Base-by-base conservation (phyloP, 1,284 basidiomycete species). In the Ceratobasidium sp. region DNA sequence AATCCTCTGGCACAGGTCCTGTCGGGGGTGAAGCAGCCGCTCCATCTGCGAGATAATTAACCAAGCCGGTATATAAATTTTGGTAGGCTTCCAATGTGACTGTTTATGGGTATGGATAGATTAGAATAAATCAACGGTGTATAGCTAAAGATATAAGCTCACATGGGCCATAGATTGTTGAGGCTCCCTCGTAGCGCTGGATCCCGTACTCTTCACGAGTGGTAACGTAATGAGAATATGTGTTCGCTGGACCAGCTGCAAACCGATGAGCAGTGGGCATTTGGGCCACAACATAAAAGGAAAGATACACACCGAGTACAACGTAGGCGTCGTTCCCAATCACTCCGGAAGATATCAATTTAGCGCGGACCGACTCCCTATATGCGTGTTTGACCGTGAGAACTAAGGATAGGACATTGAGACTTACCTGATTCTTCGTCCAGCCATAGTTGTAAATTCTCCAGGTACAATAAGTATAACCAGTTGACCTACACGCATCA, bases 141-240 rank as follows among this genome's bases (percentile, higher is more conserved):
- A 40, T 40, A n/a, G 15, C 22, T 44, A 19, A 7, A 9, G n/a
- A 9, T 22, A 19, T 19, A 19, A 22, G 86, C 90, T 80, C 78
- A 92, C 93, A 89, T 77, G 88, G 90, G 34, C 94, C 94, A 81
- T 90, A 95, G 54, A 95, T 87, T 9, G 93, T 95, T 54, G 92
- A 93, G 0, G 92, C 91, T 49, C 93, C 94, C 83, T 95, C 94
- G 80, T 95, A 95, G 67, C 94, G 87, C 83, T 95, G 93, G 2
- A 92, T 85, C 17, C 85, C 83, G 82, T 94, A 94, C 82, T 95
- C 93, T 82, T 95, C 92, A 7, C 86, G 85, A n/a, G 93, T 95
- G 0, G 91, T 85, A 69, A 80, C 75, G 64, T 73, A 74, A 65
- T 79, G 78, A 44, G 85, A 88, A 80, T 95, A 95, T 9, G 92